phyloP scores from a whole-genome alignment of 1,139 yeast species.

The Zygoascus hellenicus region DNA sequence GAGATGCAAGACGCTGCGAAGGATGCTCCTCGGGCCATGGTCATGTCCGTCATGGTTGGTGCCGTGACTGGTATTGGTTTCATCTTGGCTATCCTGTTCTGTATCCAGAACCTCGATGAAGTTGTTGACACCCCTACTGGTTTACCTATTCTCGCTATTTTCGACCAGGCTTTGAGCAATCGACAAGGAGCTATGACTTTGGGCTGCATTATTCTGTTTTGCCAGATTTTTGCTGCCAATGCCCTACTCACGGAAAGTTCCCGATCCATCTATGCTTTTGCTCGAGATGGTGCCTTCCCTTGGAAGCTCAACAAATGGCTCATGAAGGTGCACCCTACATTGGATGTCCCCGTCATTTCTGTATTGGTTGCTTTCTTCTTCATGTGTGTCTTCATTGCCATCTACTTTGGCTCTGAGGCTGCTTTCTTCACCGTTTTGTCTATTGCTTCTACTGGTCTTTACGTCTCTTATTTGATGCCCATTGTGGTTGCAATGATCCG shows the following conservation, averaged over 20 bases:
- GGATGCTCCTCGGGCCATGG: constrained; percentile 50
- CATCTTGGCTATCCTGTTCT: constrained; percentile 53
- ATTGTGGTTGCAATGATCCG: constrained; percentile 49
- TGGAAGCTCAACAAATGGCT: constrained; percentile 39
- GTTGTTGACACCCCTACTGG: constrained; percentile 44
- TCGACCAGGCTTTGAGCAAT: constrained; percentile 49
- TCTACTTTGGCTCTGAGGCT: constrained; percentile 61
- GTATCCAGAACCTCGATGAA: constrained; percentile 45
- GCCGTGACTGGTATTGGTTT: constrained; percentile 49
- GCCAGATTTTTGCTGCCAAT: constrained; percentile 69
- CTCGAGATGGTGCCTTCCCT: constrained; percentile 82
- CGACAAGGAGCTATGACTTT: constrained; percentile 51
- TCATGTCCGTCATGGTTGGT: constrained; percentile 54
- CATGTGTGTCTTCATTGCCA: constrained; percentile 47
- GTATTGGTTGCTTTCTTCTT: constrained; percentile 45
- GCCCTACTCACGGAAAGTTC: constrained; percentile 76
- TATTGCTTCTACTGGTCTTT: constrained; percentile 70
- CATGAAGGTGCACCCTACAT: constrained; percentile 59
- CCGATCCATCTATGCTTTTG: constrained; percentile 55
- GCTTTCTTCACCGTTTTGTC: constrained; percentile 86
- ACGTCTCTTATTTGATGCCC: constrained; percentile 75
- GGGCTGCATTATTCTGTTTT: constrained; percentile 56
- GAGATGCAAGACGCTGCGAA: constrained; percentile 47
- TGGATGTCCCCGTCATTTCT: constrained; percentile 66
- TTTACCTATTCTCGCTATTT: constrained; percentile 58